Evolutionary conservation across 164 flowering plant species (phyloP).

Genomic region (Aristolochia fimbriata): DNA sequence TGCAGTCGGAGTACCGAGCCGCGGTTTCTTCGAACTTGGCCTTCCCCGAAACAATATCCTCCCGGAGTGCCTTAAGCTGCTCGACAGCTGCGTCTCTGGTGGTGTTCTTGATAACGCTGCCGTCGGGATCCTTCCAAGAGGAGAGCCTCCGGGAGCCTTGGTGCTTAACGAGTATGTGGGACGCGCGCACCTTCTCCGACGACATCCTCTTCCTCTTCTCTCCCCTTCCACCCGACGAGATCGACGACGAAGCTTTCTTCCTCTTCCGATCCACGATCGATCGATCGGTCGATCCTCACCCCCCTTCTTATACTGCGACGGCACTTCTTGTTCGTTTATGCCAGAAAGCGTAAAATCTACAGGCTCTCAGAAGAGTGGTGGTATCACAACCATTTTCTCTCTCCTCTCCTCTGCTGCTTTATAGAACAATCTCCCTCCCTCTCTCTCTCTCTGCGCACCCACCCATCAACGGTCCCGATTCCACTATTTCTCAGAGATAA

Average conservation of each 20-base stretch:
- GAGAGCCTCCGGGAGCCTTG: conserved; percentile 80
- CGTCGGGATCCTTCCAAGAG: conserved; percentile 98
- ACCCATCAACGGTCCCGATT: no score
- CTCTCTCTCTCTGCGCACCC: no score
- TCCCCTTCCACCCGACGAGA: conserved; percentile 27
- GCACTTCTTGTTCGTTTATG: not conserved
- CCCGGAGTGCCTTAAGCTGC: conserved; percentile 58
- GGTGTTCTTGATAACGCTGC: conserved; percentile 51
- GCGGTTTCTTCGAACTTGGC: conserved; percentile 72
- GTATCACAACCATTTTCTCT: not conserved
- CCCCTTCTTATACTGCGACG: not conserved
- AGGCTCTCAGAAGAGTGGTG: not conserved
- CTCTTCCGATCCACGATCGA: conserved; percentile 34
- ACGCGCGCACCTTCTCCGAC: conserved; percentile 30
- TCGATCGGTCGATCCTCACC: not conserved
- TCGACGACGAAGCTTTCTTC: conserved; percentile 21
- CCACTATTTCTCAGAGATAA: no score
- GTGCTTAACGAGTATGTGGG: conserved; percentile 78
- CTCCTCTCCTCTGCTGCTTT: not conserved
- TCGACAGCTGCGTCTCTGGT: conserved; percentile 63
- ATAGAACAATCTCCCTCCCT: not conserved
- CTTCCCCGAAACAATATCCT: conserved; percentile 62
- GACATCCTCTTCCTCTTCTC: conserved; percentile 24
- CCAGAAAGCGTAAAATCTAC: not conserved
- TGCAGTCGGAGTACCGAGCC: conserved; percentile 66